These are phyloP conservation scores for Jimgerdemannia flammicorona DNA, from an alignment of 192 early-diverging fungal species.

Conservation along the genomic window DNA sequence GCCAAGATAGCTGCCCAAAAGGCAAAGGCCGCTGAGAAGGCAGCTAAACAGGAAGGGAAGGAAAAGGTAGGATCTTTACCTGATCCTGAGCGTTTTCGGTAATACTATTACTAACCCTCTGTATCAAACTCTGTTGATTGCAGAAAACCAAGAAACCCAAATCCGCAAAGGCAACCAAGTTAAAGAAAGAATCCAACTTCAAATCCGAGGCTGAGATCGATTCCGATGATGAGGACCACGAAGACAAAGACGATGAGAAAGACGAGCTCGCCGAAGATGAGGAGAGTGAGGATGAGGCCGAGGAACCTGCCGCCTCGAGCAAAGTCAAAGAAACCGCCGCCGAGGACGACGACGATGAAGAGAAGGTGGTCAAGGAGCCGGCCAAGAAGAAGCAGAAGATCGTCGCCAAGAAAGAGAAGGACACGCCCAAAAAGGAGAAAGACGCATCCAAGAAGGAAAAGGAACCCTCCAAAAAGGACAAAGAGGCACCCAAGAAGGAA, in stretches of 20 bases:
- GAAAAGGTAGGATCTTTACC: background rate
- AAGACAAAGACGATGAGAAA: constrained; percentile 13
- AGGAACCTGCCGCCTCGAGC: constrained; percentile 8
- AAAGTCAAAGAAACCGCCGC: constrained; percentile 1
- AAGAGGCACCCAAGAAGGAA: constrained; percentile 22
- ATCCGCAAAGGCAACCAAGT: background rate
- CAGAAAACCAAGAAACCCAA: background rate
- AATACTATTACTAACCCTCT: background rate
- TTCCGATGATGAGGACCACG: background rate
- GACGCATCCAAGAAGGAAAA: background rate
- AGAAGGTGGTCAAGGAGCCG: background rate
- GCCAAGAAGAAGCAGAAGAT: background rate
- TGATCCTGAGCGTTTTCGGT: too few relatives aligned
- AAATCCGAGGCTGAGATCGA: background rate
- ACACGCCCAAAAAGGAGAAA: constrained; percentile 12
- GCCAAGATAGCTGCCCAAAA: background rate
- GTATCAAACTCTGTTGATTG: background rate
- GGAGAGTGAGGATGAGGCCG: constrained; percentile 4
- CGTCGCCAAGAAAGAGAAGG: background rate
- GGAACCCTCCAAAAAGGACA: constrained; percentile 3
- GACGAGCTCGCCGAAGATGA: constrained; percentile 5
- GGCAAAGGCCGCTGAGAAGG: background rate
- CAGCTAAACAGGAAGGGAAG: background rate
- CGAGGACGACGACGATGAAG: background rate
- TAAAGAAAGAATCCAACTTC: background rate